phyloP scores from a whole-genome alignment of 768 basidiomycete species.

The Tubosaeta sp. region DNA sequence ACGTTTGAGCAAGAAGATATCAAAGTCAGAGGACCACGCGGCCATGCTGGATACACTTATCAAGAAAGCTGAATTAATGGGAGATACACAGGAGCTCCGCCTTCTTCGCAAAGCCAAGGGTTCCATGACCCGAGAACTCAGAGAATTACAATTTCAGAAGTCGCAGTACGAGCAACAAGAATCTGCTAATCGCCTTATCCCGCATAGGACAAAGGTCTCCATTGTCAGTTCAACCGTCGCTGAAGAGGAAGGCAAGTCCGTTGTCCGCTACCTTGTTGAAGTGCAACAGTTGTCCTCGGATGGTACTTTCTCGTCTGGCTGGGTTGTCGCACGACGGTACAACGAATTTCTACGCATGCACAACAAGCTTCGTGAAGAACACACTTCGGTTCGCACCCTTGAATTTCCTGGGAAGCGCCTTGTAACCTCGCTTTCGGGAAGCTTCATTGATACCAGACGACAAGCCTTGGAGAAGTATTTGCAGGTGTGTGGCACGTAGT shows the following conservation, averaged over 20 bases:
- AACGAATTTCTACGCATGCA: constrained; percentile 94
- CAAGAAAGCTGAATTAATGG: constrained; percentile 92
- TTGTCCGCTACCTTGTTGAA: constrained; percentile 89
- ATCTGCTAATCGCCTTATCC: constrained; percentile 79
- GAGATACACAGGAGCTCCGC: constrained; percentile 80
- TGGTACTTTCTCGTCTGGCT: constrained; percentile 76
- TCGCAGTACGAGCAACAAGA: constrained; percentile 94
- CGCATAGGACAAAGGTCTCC: constrained; percentile 77
- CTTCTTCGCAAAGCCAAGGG: constrained; percentile 80
- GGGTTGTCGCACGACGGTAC: constrained; percentile 91
- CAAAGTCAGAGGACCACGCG: constrained; percentile 75
- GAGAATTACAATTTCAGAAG: constrained; percentile 85
- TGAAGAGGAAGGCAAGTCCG: constrained; percentile 83
- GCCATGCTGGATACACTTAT: constrained; percentile 82
- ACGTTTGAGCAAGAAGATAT: constrained; percentile 71
- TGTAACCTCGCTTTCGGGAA: constrained; percentile 81
- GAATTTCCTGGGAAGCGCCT: constrained; percentile 95
- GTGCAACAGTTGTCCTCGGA: constrained; percentile 84
- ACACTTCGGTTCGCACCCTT: constrained; percentile 57
- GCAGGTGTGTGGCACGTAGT: constrained; percentile 49
- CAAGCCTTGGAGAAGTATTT: constrained; percentile 83
- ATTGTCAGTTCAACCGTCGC: constrained; percentile 81
- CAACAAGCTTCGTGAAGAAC: constrained; percentile 76
- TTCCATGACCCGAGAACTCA: constrained; percentile 75
- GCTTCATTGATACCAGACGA: constrained; percentile 79